Base-by-base conservation (phyloP, 441 rosid genomes). In the Gossypium davidsonii region DNA sequence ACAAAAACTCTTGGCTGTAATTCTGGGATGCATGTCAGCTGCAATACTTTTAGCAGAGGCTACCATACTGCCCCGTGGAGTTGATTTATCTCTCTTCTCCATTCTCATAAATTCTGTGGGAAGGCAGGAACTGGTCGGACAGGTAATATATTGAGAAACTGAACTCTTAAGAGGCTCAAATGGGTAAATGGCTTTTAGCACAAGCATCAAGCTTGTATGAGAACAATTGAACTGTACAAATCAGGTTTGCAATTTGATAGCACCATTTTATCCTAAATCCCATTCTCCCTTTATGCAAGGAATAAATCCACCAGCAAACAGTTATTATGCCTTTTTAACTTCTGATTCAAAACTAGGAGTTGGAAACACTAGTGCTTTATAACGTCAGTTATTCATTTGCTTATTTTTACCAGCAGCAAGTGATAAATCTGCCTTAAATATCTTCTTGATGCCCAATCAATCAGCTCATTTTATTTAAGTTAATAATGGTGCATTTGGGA, bases 1-100 rank as follows among this genome's bases (percentile, higher is more conserved):
- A 17, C 57, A 82, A 74, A 89, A 85, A 85, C 75, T 85, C 67
- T 83, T 83, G 60, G 94, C 97, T 62, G 78, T 91, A 44, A 52
- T 86, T 58, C 82, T 89, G 65, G 89, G 90, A 51, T 79, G 83
- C 46, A 89, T 91, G 89, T 88, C 97, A 44, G 91, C 80, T 63
- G 94, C 97, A 67, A 86, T 89, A 84, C 91, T 91, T 75, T 82
- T 91, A 68, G 97, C 97, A 59, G 97, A 91, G 86, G 92, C 92
- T 34, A 91, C 91, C 65, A 80, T 91, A 57, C 81, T 91, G 56
- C 87, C 86, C 7, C 76, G 73, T 60, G 85, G 87, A 31, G 83
- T 91, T 77, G 83, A 89, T 82, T 89, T 89, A 4, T 91, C 97
- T 60, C 92, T 91, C 57, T 84, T 89, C 78, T 91, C 94, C 18